Evolutionary conservation across 2,329 filamentous ascomycete species (phyloP), one percentile per base, ranked within the genome.

Genomic region (Madurella mycetomatis): DNA sequence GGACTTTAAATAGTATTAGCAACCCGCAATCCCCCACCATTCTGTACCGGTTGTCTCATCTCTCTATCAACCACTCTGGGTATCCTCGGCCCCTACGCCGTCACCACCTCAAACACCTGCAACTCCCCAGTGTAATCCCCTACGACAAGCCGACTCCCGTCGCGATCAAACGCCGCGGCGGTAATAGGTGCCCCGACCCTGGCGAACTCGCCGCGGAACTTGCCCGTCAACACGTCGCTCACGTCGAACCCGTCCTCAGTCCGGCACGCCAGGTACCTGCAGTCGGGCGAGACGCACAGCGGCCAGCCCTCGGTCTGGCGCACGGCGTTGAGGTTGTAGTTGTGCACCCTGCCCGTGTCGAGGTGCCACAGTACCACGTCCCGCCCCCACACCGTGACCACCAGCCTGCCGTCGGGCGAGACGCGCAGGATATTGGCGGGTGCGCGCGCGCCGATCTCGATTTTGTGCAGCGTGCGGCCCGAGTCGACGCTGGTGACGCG

Each of bases 201-300:
- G 0, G 42, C 18, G 39, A 59, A 59, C 19, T 68, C 68, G 15
- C 66, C 68, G 0, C 70, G 54, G 1, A 73, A 59, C 2, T 51
- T 53, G 0, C 72, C 72, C 1, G 71, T 68, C 9, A 56, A 57
- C 25, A 72, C 60, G 12, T 75, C 70, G 62, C 72, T 71, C 16
- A 75, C 59, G 18, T 75, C 73, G 49, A 75, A 70, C 7, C 73
- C 73, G 3, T 69, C 66, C 49, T 75, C 73, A 0, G 69, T 75
- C 54, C 73, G 65, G 57, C 70, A 72, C 16, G 62, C 65, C 62
- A 75, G 63, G 56, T 68, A 72, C 42, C 66, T 58, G 19, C 68
- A 67, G 55, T 75, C 70, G 1, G 69, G 62, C 4, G 73, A 75
- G 32, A 74, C 65, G 39, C 64, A 66, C 49, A 75, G 59, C 17